Evolutionary conservation across 768 basidiomycete species (phyloP).

Genomic region (Cystobasidium onofrii): DNA sequence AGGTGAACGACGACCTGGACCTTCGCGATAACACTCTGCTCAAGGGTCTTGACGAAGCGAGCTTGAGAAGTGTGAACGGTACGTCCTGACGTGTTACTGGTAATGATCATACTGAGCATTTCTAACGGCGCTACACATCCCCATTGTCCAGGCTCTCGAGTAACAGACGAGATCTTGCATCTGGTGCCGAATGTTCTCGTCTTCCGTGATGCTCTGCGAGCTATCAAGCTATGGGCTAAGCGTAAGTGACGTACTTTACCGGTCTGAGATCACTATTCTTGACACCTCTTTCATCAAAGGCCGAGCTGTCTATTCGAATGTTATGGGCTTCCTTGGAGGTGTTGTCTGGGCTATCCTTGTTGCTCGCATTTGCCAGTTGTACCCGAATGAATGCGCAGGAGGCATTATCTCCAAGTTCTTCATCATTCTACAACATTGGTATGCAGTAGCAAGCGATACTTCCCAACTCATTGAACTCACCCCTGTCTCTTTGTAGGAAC

Average conservation of each 20-base stretch:
- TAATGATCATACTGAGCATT: too few species aligned
- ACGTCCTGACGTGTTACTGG: conserved; percentile 34
- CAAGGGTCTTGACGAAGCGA: conserved; percentile 85
- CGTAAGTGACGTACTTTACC: too few species aligned
- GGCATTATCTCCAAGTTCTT: conserved; percentile 97
- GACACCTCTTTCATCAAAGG: conserved; percentile 56
- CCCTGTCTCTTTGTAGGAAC: conserved; percentile 53
- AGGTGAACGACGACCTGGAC: conserved; percentile 84
- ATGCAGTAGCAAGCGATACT: conserved; percentile 40
- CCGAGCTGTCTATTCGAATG: conserved; percentile 94
- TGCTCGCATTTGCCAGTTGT: conserved; percentile 97
- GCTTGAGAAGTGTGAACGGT: conserved; percentile 89
- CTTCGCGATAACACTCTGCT: conserved; percentile 84
- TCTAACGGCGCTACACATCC: too few species aligned
- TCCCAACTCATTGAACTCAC: not conserved
- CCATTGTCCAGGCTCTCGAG: conserved; percentile 64
- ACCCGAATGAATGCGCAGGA: conserved; percentile 86
- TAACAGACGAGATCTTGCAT: conserved; percentile 89
- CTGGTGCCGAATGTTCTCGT: conserved; percentile 88
- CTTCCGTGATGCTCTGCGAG: conserved; percentile 86
- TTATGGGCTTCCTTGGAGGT: conserved; percentile 93
- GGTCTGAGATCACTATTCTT: too few species aligned
- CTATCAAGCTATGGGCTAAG: conserved; percentile 97
- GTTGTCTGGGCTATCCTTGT: conserved; percentile 98
- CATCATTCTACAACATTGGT: conserved; percentile 97